Percentiles rank a stretch among this genome's conserved stretches.
Evolutionary conservation across 2,329 filamentous ascomycete genomes (phyloP).

Genomic region (Xylariales sp.): DNA sequence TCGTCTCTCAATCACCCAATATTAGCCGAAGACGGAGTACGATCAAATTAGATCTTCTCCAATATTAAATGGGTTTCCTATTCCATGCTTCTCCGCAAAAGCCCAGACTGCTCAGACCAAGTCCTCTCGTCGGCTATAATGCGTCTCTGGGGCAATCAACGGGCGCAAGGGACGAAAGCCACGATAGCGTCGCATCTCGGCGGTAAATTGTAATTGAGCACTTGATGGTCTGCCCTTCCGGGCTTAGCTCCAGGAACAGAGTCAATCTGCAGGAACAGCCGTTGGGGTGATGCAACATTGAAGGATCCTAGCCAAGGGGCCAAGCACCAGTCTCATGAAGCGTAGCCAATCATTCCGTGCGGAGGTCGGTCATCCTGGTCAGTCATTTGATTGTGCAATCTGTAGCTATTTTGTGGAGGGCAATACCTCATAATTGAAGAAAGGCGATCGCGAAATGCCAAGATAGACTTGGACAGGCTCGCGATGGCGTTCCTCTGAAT

Average conservation of each 20-base stretch:
- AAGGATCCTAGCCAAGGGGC: conserved; percentile 8
- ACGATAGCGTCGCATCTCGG: not conserved
- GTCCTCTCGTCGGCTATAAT: not conserved
- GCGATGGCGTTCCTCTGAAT: too few relatives aligned
- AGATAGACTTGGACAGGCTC: conserved; percentile 1
- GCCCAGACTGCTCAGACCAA: not conserved
- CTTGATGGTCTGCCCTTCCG: not conserved
- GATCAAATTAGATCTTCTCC: not conserved
- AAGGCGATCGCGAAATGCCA: not conserved
- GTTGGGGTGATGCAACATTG: conserved; percentile 6
- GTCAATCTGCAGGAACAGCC: conserved; percentile 4
- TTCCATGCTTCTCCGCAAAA: conserved; percentile 1
- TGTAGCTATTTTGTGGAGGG: conserved; percentile 3
- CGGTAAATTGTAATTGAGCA: not conserved
- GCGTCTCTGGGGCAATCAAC: not conserved
- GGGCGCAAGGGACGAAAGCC: not conserved
- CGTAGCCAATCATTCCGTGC: conserved; percentile 1
- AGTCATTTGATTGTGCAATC: conserved; percentile 6
- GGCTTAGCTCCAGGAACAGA: conserved; percentile 3
- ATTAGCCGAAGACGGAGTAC: too few relatives aligned
- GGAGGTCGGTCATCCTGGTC: not conserved
- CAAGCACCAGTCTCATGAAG: not conserved
- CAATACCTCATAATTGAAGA: not conserved
- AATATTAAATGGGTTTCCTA: not conserved
- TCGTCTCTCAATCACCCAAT: too few relatives aligned